Percentiles rank a stretch among this genome's conserved stretches.
These are phyloP conservation scores for Flaveria sonorensis DNA, from an alignment of 129 eudicot genomes.

Conservation along the genomic window DNA sequence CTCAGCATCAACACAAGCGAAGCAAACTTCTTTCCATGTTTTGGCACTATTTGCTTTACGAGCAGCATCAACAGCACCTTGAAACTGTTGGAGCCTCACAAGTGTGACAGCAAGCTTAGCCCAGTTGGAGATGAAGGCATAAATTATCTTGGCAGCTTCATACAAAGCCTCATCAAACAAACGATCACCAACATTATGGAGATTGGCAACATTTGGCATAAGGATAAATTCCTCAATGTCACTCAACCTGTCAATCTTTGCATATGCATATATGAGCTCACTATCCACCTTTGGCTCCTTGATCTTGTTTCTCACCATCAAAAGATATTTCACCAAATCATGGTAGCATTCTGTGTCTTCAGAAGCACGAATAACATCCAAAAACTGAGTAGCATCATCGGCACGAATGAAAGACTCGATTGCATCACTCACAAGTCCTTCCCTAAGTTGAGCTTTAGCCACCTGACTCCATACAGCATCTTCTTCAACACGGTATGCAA, in stretches of 20 bases:
- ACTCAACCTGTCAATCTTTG: conserved; percentile 84
- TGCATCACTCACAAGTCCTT: conserved; percentile 95
- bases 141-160: conserved; percentile 96
- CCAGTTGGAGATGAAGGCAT: conserved; percentile 97
- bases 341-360: conserved; percentile 85
- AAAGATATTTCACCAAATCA: conserved; percentile 85
- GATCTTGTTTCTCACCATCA: conserved; percentile 90
- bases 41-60: conserved; percentile 96
- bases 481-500: conserved; percentile 98
- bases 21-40: conserved; percentile 99
- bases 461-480: conserved; percentile 99
- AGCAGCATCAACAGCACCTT: conserved; percentile 99
- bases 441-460: conserved; percentile 93
- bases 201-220: conserved; percentile 99
- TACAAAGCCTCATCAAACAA: conserved; percentile 93
- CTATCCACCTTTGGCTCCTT: conserved; percentile 99
- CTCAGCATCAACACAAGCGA: conserved; percentile 98
- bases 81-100: conserved; percentile 89
- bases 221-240: conserved; percentile 94
- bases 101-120: conserved; percentile 88
- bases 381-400: conserved; percentile 95
- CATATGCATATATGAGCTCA: conserved; percentile 95
- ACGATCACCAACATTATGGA: conserved; percentile 91
- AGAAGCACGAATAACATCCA: conserved; percentile 89
- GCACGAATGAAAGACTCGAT: conserved; percentile 97